Evolutionary conservation across 331 rosid species (phyloP).

Genomic region (Malus hybrid): DNA sequence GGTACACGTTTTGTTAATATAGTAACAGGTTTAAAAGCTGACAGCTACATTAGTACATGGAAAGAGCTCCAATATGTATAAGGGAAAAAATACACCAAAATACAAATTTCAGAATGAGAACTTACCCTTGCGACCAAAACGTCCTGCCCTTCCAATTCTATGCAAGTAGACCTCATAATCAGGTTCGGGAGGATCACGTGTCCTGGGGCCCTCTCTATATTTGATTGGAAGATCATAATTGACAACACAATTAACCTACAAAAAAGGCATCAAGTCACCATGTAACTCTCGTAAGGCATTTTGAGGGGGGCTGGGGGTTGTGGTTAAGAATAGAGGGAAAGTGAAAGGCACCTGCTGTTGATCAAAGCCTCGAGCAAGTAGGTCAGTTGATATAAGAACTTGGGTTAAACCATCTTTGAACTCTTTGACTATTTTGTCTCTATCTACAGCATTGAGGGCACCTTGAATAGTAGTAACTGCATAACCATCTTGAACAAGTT

Average conservation of each 20-base stretch:
- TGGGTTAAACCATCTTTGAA: conserved; percentile 76
- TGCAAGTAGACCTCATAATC: conserved; percentile 90
- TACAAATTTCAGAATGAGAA: not conserved
- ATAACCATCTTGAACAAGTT: conserved; percentile 63
- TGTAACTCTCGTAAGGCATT: not conserved
- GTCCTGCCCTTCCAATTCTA: conserved; percentile 92
- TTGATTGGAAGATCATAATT: conserved; percentile 85
- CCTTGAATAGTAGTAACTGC: conserved; percentile 80
- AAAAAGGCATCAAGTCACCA: conserved; percentile 3
- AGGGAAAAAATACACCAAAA: not conserved
- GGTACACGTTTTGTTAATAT: no score
- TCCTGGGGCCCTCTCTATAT: conserved; percentile 6
- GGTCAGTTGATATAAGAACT: conserved; percentile 88
- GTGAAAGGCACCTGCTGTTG: conserved; percentile 69
- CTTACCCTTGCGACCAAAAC: conserved; percentile 93
- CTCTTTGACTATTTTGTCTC: conserved; percentile 86
- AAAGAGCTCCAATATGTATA: not conserved
- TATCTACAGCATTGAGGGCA: conserved; percentile 46
- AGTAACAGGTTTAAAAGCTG: no score
- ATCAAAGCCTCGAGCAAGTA: conserved; percentile 92
- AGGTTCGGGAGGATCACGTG: conserved; percentile 38
- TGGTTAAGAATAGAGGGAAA: not conserved
- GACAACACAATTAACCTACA: conserved; percentile 77
- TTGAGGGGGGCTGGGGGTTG: not conserved
- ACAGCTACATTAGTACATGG: not conserved